phyloP scores from a whole-genome alignment of 1,139 yeast genomes.

The Spathaspora sp. region DNA sequence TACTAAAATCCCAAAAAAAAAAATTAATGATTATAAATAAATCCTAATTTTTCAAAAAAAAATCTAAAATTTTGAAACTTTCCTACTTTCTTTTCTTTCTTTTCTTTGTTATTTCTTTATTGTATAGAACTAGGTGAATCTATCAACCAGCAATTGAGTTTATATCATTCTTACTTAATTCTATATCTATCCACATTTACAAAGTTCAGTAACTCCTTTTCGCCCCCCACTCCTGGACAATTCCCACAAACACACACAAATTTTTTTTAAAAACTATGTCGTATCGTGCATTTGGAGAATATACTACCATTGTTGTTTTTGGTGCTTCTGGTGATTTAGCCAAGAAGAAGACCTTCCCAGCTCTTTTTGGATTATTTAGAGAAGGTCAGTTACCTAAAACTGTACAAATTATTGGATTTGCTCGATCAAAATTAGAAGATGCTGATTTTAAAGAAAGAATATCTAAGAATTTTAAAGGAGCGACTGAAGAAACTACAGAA shows the following conservation, averaged over 20 bases:
- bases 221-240: neutral
- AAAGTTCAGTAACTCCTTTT: neutral
- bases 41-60: neutral
- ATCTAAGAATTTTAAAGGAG: conserved; percentile 59
- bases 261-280: conserved; percentile 10
- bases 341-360: conserved; percentile 91
- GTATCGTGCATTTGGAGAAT: conserved; percentile 47
- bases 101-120: neutral
- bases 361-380: conserved; percentile 68
- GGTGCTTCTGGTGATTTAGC: conserved; percentile 99
- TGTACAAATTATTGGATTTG: conserved; percentile 84
- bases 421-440: conserved; percentile 71
- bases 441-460: conserved; percentile 70
- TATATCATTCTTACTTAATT: neutral
- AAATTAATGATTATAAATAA: neutral
- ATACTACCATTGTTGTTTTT: conserved; percentile 77
- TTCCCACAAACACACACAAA: no score
- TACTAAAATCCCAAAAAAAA: neutral
- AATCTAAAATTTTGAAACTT: neutral
- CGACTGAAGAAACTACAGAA: conserved; percentile 51
- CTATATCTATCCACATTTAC: no score
- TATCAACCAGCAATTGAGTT: neutral
- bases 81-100: conserved; percentile 1
- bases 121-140: neutral
- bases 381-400: conserved; percentile 76